A percentile compares a stretch with the other conserved stretches of the same genome.
Conservation (phyloP, 495 filamentous ascomycete species). For the Aspergillus haitiensis region DNA sequence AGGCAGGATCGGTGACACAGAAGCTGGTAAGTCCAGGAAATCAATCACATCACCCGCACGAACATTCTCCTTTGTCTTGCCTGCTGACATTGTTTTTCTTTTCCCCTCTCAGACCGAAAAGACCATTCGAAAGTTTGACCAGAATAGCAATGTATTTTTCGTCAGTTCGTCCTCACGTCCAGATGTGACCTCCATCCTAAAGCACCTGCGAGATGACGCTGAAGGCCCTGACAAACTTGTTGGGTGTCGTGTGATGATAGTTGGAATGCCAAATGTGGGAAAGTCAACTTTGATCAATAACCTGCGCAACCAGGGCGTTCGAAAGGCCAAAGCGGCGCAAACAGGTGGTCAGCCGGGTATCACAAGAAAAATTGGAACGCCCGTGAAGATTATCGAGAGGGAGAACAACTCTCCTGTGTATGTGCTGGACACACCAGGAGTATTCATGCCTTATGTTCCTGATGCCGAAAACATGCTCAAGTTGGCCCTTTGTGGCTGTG, state of each 20-base stretch:
- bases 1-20: constrained; percentile 30
- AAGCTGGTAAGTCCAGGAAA: constrained; percentile 30
- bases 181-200: constrained; percentile 56
- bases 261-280: constrained; percentile 96
- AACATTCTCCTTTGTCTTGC: background rate
- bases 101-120: constrained; percentile 33
- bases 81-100: background rate
- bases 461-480: constrained; percentile 88
- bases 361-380: constrained; percentile 78
- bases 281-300: constrained; percentile 89
- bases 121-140: constrained; percentile 59
- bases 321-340: constrained; percentile 71
- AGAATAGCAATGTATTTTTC: constrained; percentile 62
- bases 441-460: constrained; percentile 89
- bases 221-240: constrained; percentile 52
- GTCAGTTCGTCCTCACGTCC: constrained; percentile 51
- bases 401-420: constrained; percentile 58
- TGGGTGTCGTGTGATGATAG: constrained; percentile 78
- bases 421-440: constrained; percentile 75
- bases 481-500: constrained; percentile 82
- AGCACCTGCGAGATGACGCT: constrained; percentile 53
- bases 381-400: constrained; percentile 75
- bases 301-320: constrained; percentile 66
- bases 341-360: constrained; percentile 89
- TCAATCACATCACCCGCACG: background rate